Evolutionary conservation across 2,329 filamentous ascomycete species (phyloP).

Genomic region (Lasiodiplodia theobromae): DNA sequence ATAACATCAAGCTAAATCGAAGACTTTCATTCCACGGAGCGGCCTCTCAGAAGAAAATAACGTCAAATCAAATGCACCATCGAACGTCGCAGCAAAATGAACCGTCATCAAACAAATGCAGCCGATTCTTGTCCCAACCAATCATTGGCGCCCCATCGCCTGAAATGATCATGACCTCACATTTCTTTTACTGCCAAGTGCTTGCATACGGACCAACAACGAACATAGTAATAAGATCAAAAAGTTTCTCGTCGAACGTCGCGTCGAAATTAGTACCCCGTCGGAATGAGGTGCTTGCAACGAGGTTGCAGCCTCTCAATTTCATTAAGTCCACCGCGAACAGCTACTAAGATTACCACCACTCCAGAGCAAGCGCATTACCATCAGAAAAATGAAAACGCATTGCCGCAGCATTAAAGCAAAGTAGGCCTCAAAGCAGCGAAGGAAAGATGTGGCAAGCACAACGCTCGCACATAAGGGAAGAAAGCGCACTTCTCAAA

Average conservation of each 20-base stretch:
- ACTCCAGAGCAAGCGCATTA: too few relatives aligned
- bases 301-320: too few relatives aligned
- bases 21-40: not conserved
- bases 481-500: not conserved
- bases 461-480: not conserved
- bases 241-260: constrained; percentile 5
- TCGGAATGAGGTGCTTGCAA: too few relatives aligned
- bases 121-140: not conserved
- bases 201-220: too few relatives aligned
- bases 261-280: not conserved
- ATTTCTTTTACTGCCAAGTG: not conserved
- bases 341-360: too few relatives aligned
- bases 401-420: too few relatives aligned
- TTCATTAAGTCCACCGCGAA: too few relatives aligned
- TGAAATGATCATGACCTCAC: not conserved
- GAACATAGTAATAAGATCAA: not conserved
- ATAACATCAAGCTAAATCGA: not conserved
- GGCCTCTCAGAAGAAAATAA: not conserved
- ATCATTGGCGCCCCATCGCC: not conserved
- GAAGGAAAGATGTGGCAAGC: not conserved
- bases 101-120: not conserved
- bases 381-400: too few relatives aligned
- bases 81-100: constrained; percentile 14
- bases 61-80: not conserved
- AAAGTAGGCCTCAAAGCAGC: too few relatives aligned